Evolutionary conservation across 192 early-diverging fungal species (phyloP), one percentile per base, ranked within the genome.

Genomic region (Phlyctochytrium planicorne): DNA sequence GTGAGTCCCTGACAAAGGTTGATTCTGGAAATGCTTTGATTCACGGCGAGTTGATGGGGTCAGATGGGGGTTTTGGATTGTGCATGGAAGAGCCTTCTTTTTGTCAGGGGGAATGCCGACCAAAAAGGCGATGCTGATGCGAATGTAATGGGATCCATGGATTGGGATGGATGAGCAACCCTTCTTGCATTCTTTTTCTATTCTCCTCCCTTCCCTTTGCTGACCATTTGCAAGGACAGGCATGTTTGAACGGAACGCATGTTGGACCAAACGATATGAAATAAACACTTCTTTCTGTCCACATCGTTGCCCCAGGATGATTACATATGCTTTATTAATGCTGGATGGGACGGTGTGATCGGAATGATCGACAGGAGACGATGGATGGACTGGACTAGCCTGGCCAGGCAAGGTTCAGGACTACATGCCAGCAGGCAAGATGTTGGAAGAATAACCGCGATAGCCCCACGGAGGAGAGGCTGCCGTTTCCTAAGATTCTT

Each of bases 371-470:
- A n/a, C n/a, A n/a, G n/a, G n/a, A n/a, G n/a, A n/a, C n/a, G n/a
- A n/a, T n/a, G n/a, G n/a, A n/a, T n/a, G n/a, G n/a, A n/a, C n/a
- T n/a, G n/a, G n/a, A n/a, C n/a, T n/a, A n/a, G n/a, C n/a, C n/a
- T n/a, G n/a, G n/a, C n/a, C n/a, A n/a, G n/a, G n/a, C n/a, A n/a
- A n/a, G n/a, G n/a, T n/a, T n/a, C n/a, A n/a, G n/a, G n/a, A n/a
- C n/a, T n/a, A n/a, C 40, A 47, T 47, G 10, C 40, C 40, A 47
- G 20, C 40, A 47, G 40, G 40, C 6, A 20, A 20, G 40, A 47
- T 47, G 40, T 47, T 6, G 40, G 40, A 47, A 47, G 40, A 47
- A 6, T 47, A 47, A 47, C 40, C 40, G 40, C 40, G 40, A 47
- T 14, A 14, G 40, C 40, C 20, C 40, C 40, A 47, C n/a, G 20